Percentiles rank a stretch among this genome's conserved stretches.
Evolutionary conservation across 2,329 filamentous ascomycete genomes (phyloP).

Genomic region (Microdochium bolleyi): DNA sequence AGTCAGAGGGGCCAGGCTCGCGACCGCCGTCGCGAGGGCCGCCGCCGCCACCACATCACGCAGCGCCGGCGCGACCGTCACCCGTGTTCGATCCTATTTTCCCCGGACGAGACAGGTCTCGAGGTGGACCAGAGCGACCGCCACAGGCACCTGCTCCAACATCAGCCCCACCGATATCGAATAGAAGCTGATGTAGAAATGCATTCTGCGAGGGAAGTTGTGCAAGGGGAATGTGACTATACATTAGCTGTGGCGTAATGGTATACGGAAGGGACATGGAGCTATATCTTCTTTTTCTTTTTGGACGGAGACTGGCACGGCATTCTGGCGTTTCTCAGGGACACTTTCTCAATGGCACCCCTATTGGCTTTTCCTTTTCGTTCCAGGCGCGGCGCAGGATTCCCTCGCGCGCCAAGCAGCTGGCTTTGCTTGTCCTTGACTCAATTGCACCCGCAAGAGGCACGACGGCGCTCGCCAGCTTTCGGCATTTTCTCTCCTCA

Average conservation of each 20-base stretch:
- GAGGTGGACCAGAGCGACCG: constrained; percentile 17
- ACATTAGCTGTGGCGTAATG: not conserved
- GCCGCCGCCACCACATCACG: constrained; percentile 14
- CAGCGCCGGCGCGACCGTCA: not conserved
- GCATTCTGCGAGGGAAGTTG: not conserved
- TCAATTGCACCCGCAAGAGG: no score
- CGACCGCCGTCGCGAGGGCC: constrained; percentile 10
- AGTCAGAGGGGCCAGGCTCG: not conserved
- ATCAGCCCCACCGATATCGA: constrained; percentile 16
- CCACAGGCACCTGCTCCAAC: constrained; percentile 11
- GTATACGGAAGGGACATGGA: no score
- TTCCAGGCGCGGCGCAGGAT: not conserved
- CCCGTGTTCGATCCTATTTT: constrained; percentile 20
- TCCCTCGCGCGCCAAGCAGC: no score
- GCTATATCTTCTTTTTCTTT: no score
- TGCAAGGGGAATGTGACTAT: not conserved
- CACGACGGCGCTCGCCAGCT: no score
- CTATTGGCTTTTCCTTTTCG: not conserved
- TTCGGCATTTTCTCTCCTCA: no score
- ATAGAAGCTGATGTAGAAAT: constrained; percentile 12
- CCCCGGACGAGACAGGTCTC: constrained; percentile 20
- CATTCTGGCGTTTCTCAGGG: not conserved
- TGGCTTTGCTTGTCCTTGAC: no score
- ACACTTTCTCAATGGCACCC: not conserved
- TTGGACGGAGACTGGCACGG: not conserved